Percentiles rank a stretch among this genome's conserved stretches.
Conservation (phyloP, 129 eudicot species). For the Flaveria ramosissima region DNA sequence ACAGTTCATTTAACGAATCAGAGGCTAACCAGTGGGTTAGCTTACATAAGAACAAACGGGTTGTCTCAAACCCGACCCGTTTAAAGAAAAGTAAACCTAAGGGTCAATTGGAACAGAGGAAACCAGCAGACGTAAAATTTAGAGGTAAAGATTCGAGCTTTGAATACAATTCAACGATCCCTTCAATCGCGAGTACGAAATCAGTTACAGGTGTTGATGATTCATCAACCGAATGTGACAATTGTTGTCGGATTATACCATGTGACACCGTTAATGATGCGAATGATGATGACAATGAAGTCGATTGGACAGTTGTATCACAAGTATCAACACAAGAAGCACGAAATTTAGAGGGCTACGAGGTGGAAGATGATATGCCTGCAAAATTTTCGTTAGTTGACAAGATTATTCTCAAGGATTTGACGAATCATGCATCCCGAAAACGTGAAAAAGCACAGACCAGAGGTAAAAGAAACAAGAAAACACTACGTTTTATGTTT, state of each 20-base stretch:
- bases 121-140: conserved; percentile 5
- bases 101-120: conserved; percentile 1
- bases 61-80: conserved; percentile 28
- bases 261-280: conserved; percentile 23
- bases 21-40: conserved; percentile 26
- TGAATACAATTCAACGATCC: conserved; percentile 13
- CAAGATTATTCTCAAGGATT: conserved; percentile 23
- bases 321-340: conserved; percentile 24
- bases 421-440: background rate
- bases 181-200: conserved; percentile 19
- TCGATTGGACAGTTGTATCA: conserved; percentile 11
- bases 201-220: conserved; percentile 25
- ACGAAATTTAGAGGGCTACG: background rate
- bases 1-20: conserved; percentile 19
- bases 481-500: no score
- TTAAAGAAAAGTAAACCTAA: conserved; percentile 21
- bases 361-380: conserved; percentile 25
- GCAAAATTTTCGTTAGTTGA: background rate
- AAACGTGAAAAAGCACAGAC: background rate
- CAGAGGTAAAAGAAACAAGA: conserved; percentile 18
- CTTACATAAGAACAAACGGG: conserved; percentile 29
- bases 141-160: conserved; percentile 20
- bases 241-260: conserved; percentile 23
- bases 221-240: conserved; percentile 29
- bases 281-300: conserved; percentile 17